Evolutionary conservation across 2,329 filamentous ascomycete genomes (phyloP), one percentile per base, ranked within the genome.

Genomic region (Talaromyces marneffei): DNA sequence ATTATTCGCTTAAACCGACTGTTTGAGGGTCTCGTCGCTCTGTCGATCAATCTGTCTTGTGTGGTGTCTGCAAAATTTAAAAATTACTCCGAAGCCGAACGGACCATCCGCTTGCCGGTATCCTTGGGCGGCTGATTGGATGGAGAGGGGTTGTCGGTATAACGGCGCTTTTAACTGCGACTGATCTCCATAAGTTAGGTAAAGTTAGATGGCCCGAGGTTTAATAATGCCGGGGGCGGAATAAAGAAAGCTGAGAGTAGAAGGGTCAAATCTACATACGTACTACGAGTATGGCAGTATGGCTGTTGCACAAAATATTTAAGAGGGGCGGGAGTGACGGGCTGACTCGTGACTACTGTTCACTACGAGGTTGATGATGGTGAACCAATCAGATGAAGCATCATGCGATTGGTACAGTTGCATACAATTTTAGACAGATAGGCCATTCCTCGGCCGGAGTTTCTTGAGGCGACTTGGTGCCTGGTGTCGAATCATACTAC

Each of bases 81-180:
- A n/a, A n/a, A 57, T 57, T 57, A 57, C 54, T 57, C 54, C 54
- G 54, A 57, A 23, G n/a, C 39, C 54, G 54, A 35, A 56, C 39
- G 54, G 54, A 57, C 39, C 54, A 46, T 57, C 54, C 54, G 39
- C 54, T 23, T 20, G 23, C 12, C n/a, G n/a, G 25, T 14, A 3
- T 57, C 54, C 39, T 14, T 31, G 8, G 10, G 7, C 18, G 10
- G 27, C 39, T 57, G 29, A 57, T 46, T 44, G 54, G 53, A n/a
- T 18, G 33, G 20, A 37, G 18, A 9, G 16, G 3, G 25, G 8
- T 14, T 7, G 27, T 31, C 25, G 54, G 16, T 12, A 18, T 33
- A 18, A 50, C 46, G 46, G n/a, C 27, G n/a, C n/a, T 14, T 20
- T 20, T 31, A 2, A 33, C 27, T 31, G 27, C 4, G 27, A 33